Conservation (phyloP, 495 filamentous ascomycete species). For the Talaromyces adpressus region DNA sequence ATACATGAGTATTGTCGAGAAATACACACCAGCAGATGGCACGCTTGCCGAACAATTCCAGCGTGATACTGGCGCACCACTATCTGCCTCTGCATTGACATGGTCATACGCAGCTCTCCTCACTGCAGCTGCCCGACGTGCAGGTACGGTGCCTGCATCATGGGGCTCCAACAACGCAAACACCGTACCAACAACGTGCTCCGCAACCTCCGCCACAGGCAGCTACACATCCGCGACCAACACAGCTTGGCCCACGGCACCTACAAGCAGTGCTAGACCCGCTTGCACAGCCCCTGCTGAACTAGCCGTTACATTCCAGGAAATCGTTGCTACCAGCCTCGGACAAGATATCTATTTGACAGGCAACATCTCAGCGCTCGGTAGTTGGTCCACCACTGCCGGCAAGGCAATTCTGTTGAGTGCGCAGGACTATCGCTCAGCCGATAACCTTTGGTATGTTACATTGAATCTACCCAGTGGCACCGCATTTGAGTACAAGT, state of each 20-base stretch:
- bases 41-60: slow-evolving; percentile 51
- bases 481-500: slow-evolving; percentile 54
- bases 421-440: slow-evolving; percentile 42
- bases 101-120: slow-evolving; percentile 43
- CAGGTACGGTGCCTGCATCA: slow-evolving; percentile 13
- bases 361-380: slow-evolving; percentile 45
- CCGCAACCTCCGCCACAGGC: slow-evolving; percentile 15
- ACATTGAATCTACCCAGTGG: slow-evolving; percentile 43
- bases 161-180: slow-evolving; percentile 16
- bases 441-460: slow-evolving; percentile 48
- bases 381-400: slow-evolving; percentile 42
- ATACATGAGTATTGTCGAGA: slow-evolving; percentile 40
- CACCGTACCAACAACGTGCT: slow-evolving; percentile 16
- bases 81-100: slow-evolving; percentile 42
- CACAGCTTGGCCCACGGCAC: slow-evolving; percentile 8
- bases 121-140: slow-evolving; percentile 28
- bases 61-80: slow-evolving; percentile 36
- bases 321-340: slow-evolving; percentile 37
- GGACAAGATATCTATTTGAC: slow-evolving; percentile 52
- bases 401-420: slow-evolving; percentile 41
- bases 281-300: slow-evolving; percentile 1
- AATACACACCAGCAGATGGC: slow-evolving; percentile 41
- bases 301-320: slow-evolving; percentile 36
- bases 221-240: slow-evolving; percentile 14
- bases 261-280: neutral